phyloP scores from a whole-genome alignment of 257 asterid species.

The Rauvolfia tetraphylla region DNA sequence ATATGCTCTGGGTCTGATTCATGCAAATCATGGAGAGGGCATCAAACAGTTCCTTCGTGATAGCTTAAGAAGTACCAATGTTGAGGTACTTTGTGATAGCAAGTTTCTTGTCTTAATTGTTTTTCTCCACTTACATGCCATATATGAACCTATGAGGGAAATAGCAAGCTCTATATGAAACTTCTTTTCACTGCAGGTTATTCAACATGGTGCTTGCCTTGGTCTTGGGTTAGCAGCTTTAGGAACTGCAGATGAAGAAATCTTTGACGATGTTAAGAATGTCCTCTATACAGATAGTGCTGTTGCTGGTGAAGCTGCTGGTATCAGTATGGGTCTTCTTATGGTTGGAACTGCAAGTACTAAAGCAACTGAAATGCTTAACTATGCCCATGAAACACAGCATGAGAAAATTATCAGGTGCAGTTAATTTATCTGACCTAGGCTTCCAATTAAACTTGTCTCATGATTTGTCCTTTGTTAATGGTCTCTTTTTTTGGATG shows the following conservation, averaged over 20 bases:
- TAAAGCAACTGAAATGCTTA: conserved; percentile 93
- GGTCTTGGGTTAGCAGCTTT: conserved; percentile 98
- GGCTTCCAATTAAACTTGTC: neutral
- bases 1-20: conserved; percentile 93
- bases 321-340: conserved; percentile 91
- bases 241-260: conserved; percentile 92
- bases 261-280: conserved; percentile 74
- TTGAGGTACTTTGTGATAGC: conserved; percentile 53
- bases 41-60: conserved; percentile 90
- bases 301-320: conserved; percentile 99
- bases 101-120: neutral
- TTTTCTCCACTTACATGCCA: neutral
- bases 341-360: conserved; percentile 99
- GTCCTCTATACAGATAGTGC: conserved; percentile 96
- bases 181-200: conserved; percentile 51
- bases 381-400: conserved; percentile 96
- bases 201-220: conserved; percentile 99
- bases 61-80: conserved; percentile 77
- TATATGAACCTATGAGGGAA: neutral
- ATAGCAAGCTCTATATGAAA: conserved; percentile 14
- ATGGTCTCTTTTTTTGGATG: neutral
- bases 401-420: conserved; percentile 96
- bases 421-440: conserved; percentile 3
- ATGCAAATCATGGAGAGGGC: conserved; percentile 99
- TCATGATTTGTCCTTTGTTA: neutral